Base-by-base conservation (phyloP, 352 stramenopile genomes). In the Phytophthora podocarpi region DNA sequence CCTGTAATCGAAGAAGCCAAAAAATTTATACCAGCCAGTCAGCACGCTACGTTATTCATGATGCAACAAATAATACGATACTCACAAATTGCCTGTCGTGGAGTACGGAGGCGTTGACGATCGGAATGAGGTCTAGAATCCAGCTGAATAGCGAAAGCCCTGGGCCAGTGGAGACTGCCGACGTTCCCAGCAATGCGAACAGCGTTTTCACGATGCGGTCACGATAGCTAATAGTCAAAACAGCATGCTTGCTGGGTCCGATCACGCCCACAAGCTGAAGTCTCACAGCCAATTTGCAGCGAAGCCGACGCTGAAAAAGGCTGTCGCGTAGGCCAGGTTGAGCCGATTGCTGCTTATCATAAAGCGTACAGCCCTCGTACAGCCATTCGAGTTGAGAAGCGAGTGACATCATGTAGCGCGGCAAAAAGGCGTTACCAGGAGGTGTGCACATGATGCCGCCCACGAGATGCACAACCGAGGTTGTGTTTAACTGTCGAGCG, bases 371-470 rank as follows among this genome's bases (percentile, higher is more conserved):
- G 4, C 72, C 81, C 24, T 91, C 79, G 26, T 85, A 87, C 0
- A 96, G 63, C 67, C 61, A 87, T 57, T 94, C 87, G 8, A 94
- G 51, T 51, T 96, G 87, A 31, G 65, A 58, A 8, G 82, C 82
- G n/a, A 96, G 52, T 6, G 87, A 96, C 78, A 92, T 92, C 75
- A 96, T 90, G 73, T 92, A 94, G n/a, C 82, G 79, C 12, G 83
- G 85, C 42, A 96, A 58, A 60, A 94, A 93, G 3, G 84, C 77
- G 4, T 80, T 79, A 8, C 82, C 87, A 7, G 77, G 67, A 13
- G 73, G 71, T 4, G 81, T 89, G 51, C 80, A 87, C 68, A 96
- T 93, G 40, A 93, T 91, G 10, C 79, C 75, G 3, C 78, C 78
- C 18, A 91, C 82, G 6, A 94, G 74, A 31, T 80, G 81, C 11